Base-by-base conservation (phyloP, 2,329 filamentous ascomycete species). In the Colletotrichum orchidophilum region DNA sequence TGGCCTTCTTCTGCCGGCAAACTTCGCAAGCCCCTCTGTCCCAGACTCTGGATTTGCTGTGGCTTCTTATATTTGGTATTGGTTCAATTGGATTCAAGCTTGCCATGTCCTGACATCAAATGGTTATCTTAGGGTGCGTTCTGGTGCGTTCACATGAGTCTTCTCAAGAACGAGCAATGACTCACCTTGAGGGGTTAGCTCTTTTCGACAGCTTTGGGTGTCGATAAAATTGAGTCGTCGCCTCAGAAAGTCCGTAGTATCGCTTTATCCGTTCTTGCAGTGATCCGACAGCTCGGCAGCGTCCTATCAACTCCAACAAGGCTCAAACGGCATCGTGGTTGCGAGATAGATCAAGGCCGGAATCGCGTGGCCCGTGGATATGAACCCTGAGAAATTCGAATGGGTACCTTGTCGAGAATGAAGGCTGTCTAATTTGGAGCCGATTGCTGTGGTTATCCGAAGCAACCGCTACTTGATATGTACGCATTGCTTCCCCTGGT, bases 1-100 rank as follows among this genome's bases (percentile, higher is more conserved):
- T 69, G 3, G 66, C 53, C 42, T 69, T 59, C 31, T 69, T 53
- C 13, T 35, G 42, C 6, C 46, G 66, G 11, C 61, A 64, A 2
- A 24, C 18, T 2, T 69, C 66, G 26, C 66, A 69, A 13, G 53
- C 61, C 39, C 59, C 66, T 1, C 61, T 53, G 3, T 33, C 59
- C 13, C 42, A 69, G 21, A 53, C 31, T 7, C 53, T 13, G 3
- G 61, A 26, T 27, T 49, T 69, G 2, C 31, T 24, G 12, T 13
- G 9, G 21, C 2, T 29, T 3, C 5, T 27, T 1, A 8, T 31
- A 4, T 53, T 54, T 13, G 31, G 24, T 31, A 39, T 8, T 11
- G 31, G 13, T 49, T 31, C 5, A 52, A n/a, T 11, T 49, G 42
- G 1, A 42, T 5, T 5, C 15, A 1, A 27, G 46, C 29, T 8